Base-by-base conservation (phyloP, 495 filamentous ascomycete species). In the Hyaloscypha bicolor region DNA sequence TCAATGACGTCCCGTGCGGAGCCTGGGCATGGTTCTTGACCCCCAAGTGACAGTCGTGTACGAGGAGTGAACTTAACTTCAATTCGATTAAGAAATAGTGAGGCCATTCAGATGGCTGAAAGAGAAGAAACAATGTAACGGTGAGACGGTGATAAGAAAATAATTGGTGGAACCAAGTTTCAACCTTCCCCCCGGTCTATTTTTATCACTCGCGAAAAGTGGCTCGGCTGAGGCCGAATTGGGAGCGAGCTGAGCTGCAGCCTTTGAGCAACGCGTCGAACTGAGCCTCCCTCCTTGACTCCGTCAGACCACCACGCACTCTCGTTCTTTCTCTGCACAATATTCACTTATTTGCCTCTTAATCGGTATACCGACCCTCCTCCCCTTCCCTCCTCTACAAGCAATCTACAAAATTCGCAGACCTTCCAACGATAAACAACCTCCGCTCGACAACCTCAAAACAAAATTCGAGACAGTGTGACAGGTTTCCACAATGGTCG, bases 401-500 rank as follows among this genome's bases (percentile, higher is more conserved):
- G 21, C 35, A 35, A 19, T 16, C 62, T 5, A 29, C 4, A 5
- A n/a, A 21, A 16, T 30, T 31, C 25, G 30, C n/a, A 21, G 52
- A 48, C 31, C 58, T 35, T 51, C 5, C 19, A 25, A 62, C 22
- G 2, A 42, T 25, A 62, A 62, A 37, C 35, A 22, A 55, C 48
- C 48, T 19, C 19, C 63, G 9, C 30, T 39, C 48, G 29, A 39
- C 29, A 37, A 14, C 21, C 39, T 21, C 14, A 31, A 45, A 42
- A 65, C 51, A 48, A 6, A 58, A 45, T 48, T 16, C 63, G 35
- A 58, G 33, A 37, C 55, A n/a, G 11, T 2, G 31, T n/a, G 32
- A 25, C 35, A 48, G 14, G 19, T 31, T n/a, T 12, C 59, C 35
- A 48, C 6, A 48, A 70, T 61, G 62, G 52, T 85, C 61, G 82